Base-by-base conservation (phyloP, 2,329 filamentous ascomycete species). In the Gnomoniopsis sp. region DNA sequence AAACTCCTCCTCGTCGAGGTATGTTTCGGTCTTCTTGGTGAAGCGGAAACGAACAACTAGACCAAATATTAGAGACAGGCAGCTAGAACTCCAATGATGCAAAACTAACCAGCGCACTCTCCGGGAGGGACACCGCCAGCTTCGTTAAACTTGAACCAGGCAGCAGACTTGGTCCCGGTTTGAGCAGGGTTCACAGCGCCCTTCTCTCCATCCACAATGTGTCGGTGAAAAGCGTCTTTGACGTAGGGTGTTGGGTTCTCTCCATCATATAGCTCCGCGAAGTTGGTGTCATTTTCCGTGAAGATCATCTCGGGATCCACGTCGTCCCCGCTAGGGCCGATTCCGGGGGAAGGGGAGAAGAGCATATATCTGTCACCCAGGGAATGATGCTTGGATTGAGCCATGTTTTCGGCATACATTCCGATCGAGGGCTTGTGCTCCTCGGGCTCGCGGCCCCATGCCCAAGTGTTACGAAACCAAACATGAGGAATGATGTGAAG, bases 391-490 rank as follows among this genome's bases (percentile, higher is more conserved):
- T 84, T 86, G n/a, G 91, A 89, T 68, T 90, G 87, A 57, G 86
- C 88, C 56, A 88, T 81, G 50, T 88, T 86, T 30, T 89, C 84
- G 23, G 80, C 83, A 26, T 86, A 76, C 63, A 86, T 81, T 53
- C 81, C 78, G 62, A 97, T 89, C n/a, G 80, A 85, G 0, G 93
- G 95, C 75, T 96, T 96, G 71, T 88, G 87, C 53, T 89, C 84
- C 33, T 81, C 77, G 12, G 85, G 72, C 69, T 96, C 90, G 63
- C 89, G 84, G 22, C 93, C 93, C 93, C 93, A 98, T 43, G 89
- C 85, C 95, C 95, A 98, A 3, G 93, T 97, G 73, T 98, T 98
- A 64, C 93, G 87, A 79, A 97, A 98, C 91, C 93, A 97, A 54
- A 96, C 86, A 61, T 98, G 95, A 10, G 93, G 93, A 47, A 97